These are phyloP conservation scores for Clavaria fumosa DNA, from an alignment of 768 basidiomycete genomes.

Conservation along the genomic window DNA sequence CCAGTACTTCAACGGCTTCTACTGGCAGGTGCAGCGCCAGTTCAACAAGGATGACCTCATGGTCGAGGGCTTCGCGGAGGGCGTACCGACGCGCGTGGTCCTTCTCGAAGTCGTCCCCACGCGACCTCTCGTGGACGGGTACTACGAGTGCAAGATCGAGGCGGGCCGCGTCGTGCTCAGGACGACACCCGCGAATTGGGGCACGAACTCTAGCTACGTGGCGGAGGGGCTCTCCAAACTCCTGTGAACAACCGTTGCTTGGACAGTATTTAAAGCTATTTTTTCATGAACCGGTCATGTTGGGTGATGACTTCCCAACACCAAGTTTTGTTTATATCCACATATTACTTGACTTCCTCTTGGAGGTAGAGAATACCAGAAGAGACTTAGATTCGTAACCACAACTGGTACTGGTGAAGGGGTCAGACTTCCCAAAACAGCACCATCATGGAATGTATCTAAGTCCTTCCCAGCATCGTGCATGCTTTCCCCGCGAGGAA, in stretches of 20 bases:
- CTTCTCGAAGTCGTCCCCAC: background rate
- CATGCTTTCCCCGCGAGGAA: too few relatives aligned
- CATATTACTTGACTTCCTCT: too few relatives aligned
- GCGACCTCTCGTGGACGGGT: background rate
- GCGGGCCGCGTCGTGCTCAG: background rate
- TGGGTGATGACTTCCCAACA: too few relatives aligned
- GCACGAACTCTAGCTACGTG: background rate
- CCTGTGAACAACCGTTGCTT: background rate
- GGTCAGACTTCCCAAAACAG: too few relatives aligned
- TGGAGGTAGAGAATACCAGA: too few relatives aligned
- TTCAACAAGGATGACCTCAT: background rate
- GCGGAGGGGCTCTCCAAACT: background rate
- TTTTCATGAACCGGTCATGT: too few relatives aligned
- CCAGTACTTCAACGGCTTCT: background rate
- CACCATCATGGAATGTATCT: too few relatives aligned
- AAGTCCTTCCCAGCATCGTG: too few relatives aligned
- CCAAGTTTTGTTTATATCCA: too few relatives aligned
- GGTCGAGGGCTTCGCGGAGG: background rate
- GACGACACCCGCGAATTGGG: background rate
- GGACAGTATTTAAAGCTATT: background rate
- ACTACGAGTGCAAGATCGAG: background rate
- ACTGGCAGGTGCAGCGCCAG: background rate
- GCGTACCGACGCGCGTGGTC: background rate
- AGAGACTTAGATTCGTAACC: too few relatives aligned
- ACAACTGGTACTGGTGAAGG: too few relatives aligned